Base-by-base conservation (phyloP, 2,329 filamentous ascomycete species). In the Aspergillus chevalieri region DNA sequence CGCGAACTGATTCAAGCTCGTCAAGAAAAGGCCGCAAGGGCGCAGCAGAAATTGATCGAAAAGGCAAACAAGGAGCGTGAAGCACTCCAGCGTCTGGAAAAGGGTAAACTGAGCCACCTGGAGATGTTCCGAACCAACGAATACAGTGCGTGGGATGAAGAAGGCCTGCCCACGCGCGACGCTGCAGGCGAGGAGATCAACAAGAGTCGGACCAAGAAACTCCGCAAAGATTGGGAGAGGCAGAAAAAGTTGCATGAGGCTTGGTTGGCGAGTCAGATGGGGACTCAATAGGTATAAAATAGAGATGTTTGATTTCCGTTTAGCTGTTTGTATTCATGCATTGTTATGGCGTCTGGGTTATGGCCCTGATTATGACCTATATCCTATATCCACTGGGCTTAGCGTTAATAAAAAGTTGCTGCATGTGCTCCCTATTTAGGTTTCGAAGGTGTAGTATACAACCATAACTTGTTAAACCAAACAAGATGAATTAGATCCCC, bases 201-300 rank as follows among this genome's bases (percentile, higher is more conserved):
- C 4, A 95, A 95, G 76, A 86, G 80, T 52, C 81, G 83, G 63
- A 64, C 73, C 46, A 96, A 96, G 78, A 91, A 89, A 74, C 69
- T 95, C 59, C 84, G 78, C 72, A 96, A 96, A 76, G 85, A 89
- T 49, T 95, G 88, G 88, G 87, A 94, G 60, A 84, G 78, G 65
- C 92, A 96, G 74, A 93, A 90, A 78, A 94, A 92, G 78, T 68
- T 46, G 14, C 59, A 62, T 24, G 58, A 62, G 54, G 53, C 57
- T 9, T 62, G 58, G 58, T 45, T 57, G 51, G 57, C 56, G 17
- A 54, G 47, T 17, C 59, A 62, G 41, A 49, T 41, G 38, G 38
- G 38, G 17, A 9, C 38, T 10, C 46, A 51, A 51, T 51, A 43
- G 41, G 34, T 26, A 42, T 49, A 26, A 6, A 42, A 38, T 21